Evolutionary conservation across 73 alveolate species (phyloP).

Genomic region (Urostyla sp.): DNA sequence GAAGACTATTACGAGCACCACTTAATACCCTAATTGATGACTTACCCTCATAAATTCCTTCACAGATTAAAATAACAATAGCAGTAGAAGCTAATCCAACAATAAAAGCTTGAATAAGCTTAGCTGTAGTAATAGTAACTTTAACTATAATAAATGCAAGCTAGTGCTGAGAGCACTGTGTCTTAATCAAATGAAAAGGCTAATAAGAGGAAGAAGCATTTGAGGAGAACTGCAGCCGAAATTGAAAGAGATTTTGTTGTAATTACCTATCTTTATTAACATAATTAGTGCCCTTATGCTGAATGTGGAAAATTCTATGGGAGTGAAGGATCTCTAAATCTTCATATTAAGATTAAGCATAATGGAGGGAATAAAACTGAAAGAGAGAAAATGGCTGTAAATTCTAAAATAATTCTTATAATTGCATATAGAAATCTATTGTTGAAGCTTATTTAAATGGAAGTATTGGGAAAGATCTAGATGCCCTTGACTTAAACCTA

Average conservation of each 20-base stretch:
- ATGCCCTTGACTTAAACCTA: constrained; percentile 18
- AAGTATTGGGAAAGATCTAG: constrained; percentile 7
- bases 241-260: constrained; percentile 68
- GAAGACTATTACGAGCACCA: constrained; percentile 58
- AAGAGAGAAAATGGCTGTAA: constrained; percentile 71
- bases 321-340: constrained; percentile 80
- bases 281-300: constrained; percentile 73
- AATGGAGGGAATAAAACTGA: constrained; percentile 87
- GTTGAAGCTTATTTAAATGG: constrained; percentile 36
- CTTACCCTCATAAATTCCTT: constrained; percentile 51
- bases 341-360: constrained; percentile 85
- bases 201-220: constrained; percentile 77
- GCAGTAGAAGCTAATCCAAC: constrained; percentile 2
- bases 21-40: constrained; percentile 21
- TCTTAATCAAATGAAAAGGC: constrained; percentile 3
- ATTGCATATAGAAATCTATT: constrained; percentile 3
- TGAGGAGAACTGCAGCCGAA: constrained; percentile 83
- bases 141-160: neutral
- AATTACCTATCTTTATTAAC: constrained; percentile 7
- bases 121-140: constrained; percentile 30
- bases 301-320: constrained; percentile 84
- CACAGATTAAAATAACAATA: constrained; percentile 23
- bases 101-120: constrained; percentile 11
- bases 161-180: neutral
- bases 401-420: neutral